These are phyloP conservation scores for Tagetes erecta DNA, from an alignment of 129 eudicot genomes.

Conservation along the genomic window DNA sequence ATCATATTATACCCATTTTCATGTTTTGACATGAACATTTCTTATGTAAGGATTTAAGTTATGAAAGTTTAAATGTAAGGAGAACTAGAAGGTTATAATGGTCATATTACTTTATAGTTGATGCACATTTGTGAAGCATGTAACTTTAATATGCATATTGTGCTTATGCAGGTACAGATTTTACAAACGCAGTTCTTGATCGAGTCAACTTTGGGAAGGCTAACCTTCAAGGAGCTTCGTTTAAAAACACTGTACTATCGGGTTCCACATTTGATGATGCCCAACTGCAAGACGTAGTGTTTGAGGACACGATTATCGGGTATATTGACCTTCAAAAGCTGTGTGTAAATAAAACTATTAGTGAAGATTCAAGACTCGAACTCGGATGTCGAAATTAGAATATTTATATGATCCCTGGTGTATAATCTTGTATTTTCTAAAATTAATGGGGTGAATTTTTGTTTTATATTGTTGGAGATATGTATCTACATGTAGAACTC, in stretches of 20 bases:
- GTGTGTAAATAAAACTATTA: slow-evolving; percentile 60
- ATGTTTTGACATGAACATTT: not conserved
- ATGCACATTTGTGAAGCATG: not conserved
- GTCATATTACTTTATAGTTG: not conserved
- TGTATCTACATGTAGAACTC: slow-evolving; percentile 21
- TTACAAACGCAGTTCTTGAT: slow-evolving; percentile 91
- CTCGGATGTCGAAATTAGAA: slow-evolving; percentile 64
- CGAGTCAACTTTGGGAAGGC: slow-evolving; percentile 86
- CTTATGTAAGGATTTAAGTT: not conserved
- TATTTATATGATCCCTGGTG: slow-evolving; percentile 5
- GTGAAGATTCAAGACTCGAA: slow-evolving; percentile 57
- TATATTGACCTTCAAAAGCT: slow-evolving; percentile 80
- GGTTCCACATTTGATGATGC: slow-evolving; percentile 89
- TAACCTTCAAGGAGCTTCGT: slow-evolving; percentile 69
- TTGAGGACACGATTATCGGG: slow-evolving; percentile 95
- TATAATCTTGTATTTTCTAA: slow-evolving; percentile 13
- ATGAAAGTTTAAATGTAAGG: not conserved
- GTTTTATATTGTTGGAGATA: slow-evolving; percentile 32
- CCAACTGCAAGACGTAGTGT: slow-evolving; percentile 71
- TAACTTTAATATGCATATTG: not conserved
- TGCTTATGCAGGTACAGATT: slow-evolving; percentile 63
- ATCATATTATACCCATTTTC: not conserved
- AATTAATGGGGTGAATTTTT: slow-evolving; percentile 17
- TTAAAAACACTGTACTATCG: slow-evolving; percentile 86
- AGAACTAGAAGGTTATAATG: not conserved